Evolutionary conservation across 164 flowering plant species (phyloP), one percentile per base, ranked within the genome.

Genomic region (Cinnamomum chago): DNA sequence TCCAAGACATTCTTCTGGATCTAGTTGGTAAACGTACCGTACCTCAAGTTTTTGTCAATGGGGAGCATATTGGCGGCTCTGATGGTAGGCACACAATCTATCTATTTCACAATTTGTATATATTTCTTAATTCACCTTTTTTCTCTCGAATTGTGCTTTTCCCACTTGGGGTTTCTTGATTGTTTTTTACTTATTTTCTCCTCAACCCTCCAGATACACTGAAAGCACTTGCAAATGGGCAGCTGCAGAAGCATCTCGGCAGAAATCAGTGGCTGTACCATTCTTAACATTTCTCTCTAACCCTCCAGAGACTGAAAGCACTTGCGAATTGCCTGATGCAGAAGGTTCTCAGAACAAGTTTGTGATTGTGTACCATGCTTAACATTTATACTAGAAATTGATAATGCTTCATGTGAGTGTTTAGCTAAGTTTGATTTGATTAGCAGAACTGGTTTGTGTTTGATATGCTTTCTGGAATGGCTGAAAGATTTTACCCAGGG

Each of bases 31-130:
- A 86, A 23, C 78, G 84, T 24, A 95, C 98, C 50, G 98, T 95
- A 47, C 99, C 99, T 25, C 99, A 95, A 85, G 88, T 95, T 60
- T 95, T 95, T 83, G 90, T 95, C 76, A 87, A 92, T 80, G 99
- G 99, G 22, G 89, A 94, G 87, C 95, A 92, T 79, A 82, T 95
- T 71, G 99, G 98, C 71, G 99, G 99, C 64, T 92, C 89, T 70
- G 98, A 93, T 85, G 98, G 99, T 93, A 62, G 68, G 84, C 70
- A 25, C 70, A 50, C 25, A 22, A 18, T 70, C 71, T 68, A 65
- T 33, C 35, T 50, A 24, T 20, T 67, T 22, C 70, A 50, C 24
- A 22, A n/a, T 70, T 74, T 68, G 60, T 33, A 50, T 50, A 30
- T 30, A 25, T n/a, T 64, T 23, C 30, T 71, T 68, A 15, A 25